Evolutionary conservation across 2,329 filamentous ascomycete genomes (phyloP).

Genomic region (Eutypa lata): DNA sequence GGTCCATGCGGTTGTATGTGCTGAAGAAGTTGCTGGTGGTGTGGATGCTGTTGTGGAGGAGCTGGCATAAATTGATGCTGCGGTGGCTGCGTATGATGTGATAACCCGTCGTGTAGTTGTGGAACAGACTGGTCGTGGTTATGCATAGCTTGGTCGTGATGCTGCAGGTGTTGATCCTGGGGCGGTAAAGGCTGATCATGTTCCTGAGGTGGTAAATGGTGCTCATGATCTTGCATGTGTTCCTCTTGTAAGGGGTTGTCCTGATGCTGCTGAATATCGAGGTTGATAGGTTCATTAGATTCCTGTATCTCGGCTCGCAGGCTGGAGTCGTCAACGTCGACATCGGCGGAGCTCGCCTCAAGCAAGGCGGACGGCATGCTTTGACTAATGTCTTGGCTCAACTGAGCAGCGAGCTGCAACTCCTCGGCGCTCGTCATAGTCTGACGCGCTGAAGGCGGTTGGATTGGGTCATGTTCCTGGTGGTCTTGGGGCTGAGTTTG

Average conservation of each 20-base stretch:
- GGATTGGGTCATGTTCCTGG: constrained; percentile 16
- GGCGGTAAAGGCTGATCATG: constrained; percentile 5
- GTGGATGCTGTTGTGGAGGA: constrained; percentile 13
- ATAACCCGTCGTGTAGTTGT: constrained; percentile 1
- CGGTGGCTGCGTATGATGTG: constrained; percentile 5
- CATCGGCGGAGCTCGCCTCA: constrained; percentile 34
- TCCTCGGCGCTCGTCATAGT: constrained; percentile 48
- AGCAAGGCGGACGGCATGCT: constrained; percentile 43
- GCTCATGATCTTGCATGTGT: constrained; percentile 15
- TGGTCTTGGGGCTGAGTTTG: constrained; percentile 26
- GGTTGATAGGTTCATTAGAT: constrained; percentile 34
- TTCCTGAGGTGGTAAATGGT: constrained; percentile 3
- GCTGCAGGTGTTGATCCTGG: background rate
- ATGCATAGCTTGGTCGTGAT: constrained; percentile 4
- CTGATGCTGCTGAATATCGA: constrained; percentile 9
- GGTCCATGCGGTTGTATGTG: constrained; percentile 25
- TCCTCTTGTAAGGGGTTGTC: constrained; percentile 8
- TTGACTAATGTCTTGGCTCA: constrained; percentile 52
- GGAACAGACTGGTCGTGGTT: constrained; percentile 5
- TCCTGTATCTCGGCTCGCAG: constrained; percentile 44
- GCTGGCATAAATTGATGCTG: constrained; percentile 5
- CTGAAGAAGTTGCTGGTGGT: constrained; percentile 32
- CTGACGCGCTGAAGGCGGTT: constrained; percentile 32
- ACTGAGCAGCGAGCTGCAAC: constrained; percentile 55
- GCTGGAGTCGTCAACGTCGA: constrained; percentile 34